Base-by-base conservation (phyloP, 169 alveolate genomes). In the Plasmodium fragile region DNA sequence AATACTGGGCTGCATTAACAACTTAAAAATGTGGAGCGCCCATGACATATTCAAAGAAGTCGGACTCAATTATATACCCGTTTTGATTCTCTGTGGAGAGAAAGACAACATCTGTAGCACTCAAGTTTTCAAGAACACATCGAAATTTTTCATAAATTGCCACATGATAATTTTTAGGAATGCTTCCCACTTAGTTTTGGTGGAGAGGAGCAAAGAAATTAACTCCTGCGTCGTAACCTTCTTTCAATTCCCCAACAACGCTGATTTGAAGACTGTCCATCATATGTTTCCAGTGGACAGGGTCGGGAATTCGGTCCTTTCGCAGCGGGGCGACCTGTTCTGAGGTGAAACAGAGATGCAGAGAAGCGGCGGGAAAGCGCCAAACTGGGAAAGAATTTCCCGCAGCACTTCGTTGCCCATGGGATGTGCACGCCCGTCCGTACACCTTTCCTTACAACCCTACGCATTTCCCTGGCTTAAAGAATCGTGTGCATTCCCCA, bases 21-120 rank as follows among this genome's bases (percentile, higher is more conserved):
- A 96, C 65, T 82, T 96, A 87, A 96, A 96, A 55, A 92, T 96
- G 94, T 96, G 98, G 98, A 95, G 92, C 65, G 82, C 96, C 22
- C 87, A 84, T 39, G 93, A 92, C 25, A 85, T 95, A 25, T 96
- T 94, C 81, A 80, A 93, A 78, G 96, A 94, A 30, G 98, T 96
- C 10, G 94, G 94, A 4, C 49, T 90, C 2, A 18, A 81, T 53
- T 32, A 79, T 32, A 80, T 90, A 39, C 94, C 90, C 4, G 94
- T 90, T 43, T 25, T 90, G 25, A 69, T 90, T 45, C 30, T 90
- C 52, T 78, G 94, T 43, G 94, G 94, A 3, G 92, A 90, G 34
- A 90, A 90, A 18, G 94, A 90, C 82, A 59, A 59, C 82, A 80
- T 90, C n/a, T 90, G 94, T 80, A 90, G 55, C 72, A 34, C 30